Evolutionary conservation across 139 green algal species (phyloP).

Genomic region (Tetradesmus obliquus): DNA sequence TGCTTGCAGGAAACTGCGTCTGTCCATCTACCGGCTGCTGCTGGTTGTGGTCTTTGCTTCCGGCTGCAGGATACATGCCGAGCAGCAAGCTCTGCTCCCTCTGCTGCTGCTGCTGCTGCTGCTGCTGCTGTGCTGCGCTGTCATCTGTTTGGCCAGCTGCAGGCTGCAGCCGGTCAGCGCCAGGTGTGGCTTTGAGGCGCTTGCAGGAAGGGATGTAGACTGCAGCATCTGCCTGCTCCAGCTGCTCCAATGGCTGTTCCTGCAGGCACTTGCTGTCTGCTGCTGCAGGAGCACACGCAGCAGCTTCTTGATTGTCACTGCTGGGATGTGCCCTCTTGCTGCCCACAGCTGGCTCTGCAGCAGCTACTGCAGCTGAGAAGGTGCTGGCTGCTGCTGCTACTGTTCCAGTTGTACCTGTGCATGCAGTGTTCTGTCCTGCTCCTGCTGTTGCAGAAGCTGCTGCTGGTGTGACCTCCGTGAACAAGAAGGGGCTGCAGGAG

Average conservation of each 20-base stretch:
- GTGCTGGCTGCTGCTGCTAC: not conserved
- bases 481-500: not conserved
- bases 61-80: not conserved
- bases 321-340: slow-evolving; percentile 2
- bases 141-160: not conserved
- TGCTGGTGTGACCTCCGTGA: not conserved
- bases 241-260: not conserved
- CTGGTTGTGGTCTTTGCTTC: not conserved
- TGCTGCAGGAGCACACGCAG: not conserved
- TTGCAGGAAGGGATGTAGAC: not conserved
- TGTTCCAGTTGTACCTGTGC: not conserved
- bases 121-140: not conserved
- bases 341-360: not conserved
- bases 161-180: not conserved
- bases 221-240: not conserved
- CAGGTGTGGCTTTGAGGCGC: not conserved
- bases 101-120: not conserved
- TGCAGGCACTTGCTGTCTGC: not conserved
- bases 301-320: not conserved
- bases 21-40: slow-evolving; percentile 2
- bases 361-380: not conserved
- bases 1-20: not conserved
- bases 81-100: not conserved
- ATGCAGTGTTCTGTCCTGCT: not conserved
- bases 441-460: not conserved